Percentiles rank a stretch among this genome's conserved stretches.
These are phyloP conservation scores for Prinsepia uniflora DNA, from an alignment of 306 rosid species.

Conservation along the genomic window DNA sequence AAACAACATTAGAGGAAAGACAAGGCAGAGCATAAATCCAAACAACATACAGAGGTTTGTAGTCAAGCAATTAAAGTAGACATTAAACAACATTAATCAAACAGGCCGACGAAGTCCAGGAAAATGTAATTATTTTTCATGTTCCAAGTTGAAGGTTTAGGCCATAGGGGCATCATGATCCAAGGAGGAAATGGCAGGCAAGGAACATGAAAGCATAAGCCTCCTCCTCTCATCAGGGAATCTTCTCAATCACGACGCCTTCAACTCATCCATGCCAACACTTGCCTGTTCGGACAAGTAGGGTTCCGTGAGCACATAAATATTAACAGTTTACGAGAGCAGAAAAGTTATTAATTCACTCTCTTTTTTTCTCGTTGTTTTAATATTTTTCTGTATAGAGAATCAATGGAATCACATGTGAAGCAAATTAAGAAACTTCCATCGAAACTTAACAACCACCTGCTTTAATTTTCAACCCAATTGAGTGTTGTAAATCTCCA, in stretches of 20 bases:
- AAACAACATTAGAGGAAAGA: not conserved
- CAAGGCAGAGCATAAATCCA: not conserved
- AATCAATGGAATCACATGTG: not conserved
- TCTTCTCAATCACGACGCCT: slow-evolving; percentile 34
- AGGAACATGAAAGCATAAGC: slow-evolving; percentile 1
- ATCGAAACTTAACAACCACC: not conserved
- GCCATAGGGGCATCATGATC: not conserved
- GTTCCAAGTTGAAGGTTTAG: not conserved
- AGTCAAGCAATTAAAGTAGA: not conserved
- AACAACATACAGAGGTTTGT: not conserved
- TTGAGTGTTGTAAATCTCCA: not conserved
- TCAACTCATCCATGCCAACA: slow-evolving; percentile 82
- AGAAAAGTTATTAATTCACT: slow-evolving; percentile 1
- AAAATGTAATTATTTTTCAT: slow-evolving; percentile 11
- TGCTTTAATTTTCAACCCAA: not conserved
- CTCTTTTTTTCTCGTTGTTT: not conserved
- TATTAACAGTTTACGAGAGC: not conserved
- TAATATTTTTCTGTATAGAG: not conserved
- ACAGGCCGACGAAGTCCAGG: not conserved
- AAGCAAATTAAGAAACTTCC: not conserved
- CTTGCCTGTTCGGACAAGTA: slow-evolving; percentile 51
- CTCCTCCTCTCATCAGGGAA: slow-evolving; percentile 9
- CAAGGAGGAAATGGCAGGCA: not conserved
- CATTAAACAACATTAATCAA: not conserved
- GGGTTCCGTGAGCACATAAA: slow-evolving; percentile 8